These are phyloP conservation scores for Fraxinus ornus DNA, from an alignment of 305 asterid genomes.

Conservation along the genomic window DNA sequence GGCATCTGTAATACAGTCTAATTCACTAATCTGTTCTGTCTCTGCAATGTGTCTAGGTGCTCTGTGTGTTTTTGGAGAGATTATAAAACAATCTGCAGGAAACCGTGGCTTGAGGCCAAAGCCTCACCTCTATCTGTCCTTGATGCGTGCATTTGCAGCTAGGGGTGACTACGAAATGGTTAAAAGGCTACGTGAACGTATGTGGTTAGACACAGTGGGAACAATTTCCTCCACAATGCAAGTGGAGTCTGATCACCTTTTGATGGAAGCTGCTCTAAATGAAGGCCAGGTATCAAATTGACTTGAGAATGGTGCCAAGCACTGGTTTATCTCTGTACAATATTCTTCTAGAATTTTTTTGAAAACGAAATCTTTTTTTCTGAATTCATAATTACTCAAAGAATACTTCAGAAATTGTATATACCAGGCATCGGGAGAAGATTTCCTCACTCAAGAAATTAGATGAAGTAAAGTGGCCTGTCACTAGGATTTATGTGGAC, in stretches of 20 bases:
- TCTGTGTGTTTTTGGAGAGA: constrained; percentile 67
- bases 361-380: not conserved
- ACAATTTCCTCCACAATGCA: constrained; percentile 47
- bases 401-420: not conserved
- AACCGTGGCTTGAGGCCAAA: constrained; percentile 55
- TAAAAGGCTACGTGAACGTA: constrained; percentile 43
- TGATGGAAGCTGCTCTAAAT: constrained; percentile 78
- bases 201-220: constrained; percentile 72
- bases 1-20: constrained; percentile 6
- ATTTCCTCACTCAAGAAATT: not conserved
- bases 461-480: not conserved
- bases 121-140: constrained; percentile 67
- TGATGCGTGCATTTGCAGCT: constrained; percentile 73
- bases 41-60: constrained; percentile 45
- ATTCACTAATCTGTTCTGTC: constrained; percentile 25
- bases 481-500: not conserved
- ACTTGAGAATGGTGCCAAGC: constrained; percentile 2
- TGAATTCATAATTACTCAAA: not conserved
- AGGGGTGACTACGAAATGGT: constrained; percentile 61
- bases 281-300: constrained; percentile 52
- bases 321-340: constrained; percentile 1
- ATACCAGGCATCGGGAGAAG: constrained; percentile 12
- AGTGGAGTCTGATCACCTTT: constrained; percentile 64
- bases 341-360: not conserved
- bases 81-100: constrained; percentile 44